These are phyloP conservation scores for Metschnikowia peoriensis DNA, from an alignment of 805 yeast species.

Conservation along the genomic window DNA sequence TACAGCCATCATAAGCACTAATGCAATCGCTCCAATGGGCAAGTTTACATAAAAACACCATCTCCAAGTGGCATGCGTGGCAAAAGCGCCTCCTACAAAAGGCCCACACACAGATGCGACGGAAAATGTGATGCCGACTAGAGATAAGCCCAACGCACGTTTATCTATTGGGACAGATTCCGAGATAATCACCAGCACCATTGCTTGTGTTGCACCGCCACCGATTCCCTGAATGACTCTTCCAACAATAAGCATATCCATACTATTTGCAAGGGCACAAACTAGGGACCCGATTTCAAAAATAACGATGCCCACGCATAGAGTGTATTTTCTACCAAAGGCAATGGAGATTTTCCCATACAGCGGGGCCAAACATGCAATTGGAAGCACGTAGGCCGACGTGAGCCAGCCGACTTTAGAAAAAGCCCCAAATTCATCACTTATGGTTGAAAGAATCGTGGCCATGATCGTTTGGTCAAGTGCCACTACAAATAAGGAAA, in stretches of 20 bases:
- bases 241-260: slow-evolving; percentile 67
- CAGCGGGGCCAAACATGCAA: slow-evolving; percentile 51
- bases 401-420: slow-evolving; percentile 59
- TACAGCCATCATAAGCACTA: slow-evolving; percentile 35
- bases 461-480: slow-evolving; percentile 60
- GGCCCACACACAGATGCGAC: slow-evolving; percentile 61
- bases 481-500: slow-evolving; percentile 40
- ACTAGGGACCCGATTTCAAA: slow-evolving; percentile 65
- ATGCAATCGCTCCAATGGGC: slow-evolving; percentile 59
- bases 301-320: slow-evolving; percentile 47
- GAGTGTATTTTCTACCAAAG: slow-evolving; percentile 53
- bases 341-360: slow-evolving; percentile 59
- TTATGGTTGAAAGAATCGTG: slow-evolving; percentile 49
- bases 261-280: slow-evolving; percentile 51
- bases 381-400: slow-evolving; percentile 53
- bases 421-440: slow-evolving; percentile 48
- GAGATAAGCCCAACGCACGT: slow-evolving; percentile 38
- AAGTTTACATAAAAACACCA: slow-evolving; percentile 75
- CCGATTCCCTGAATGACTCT: slow-evolving; percentile 71
- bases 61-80: slow-evolving; percentile 62
- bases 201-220: slow-evolving; percentile 65
- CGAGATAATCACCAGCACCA: slow-evolving; percentile 55
- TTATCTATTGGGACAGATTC: slow-evolving; percentile 49
- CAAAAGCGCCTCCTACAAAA: slow-evolving; percentile 63
- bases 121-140: slow-evolving; percentile 44